These are phyloP conservation scores for Phytophthora melonis DNA, from an alignment of 352 stramenopile species.

Conservation along the genomic window DNA sequence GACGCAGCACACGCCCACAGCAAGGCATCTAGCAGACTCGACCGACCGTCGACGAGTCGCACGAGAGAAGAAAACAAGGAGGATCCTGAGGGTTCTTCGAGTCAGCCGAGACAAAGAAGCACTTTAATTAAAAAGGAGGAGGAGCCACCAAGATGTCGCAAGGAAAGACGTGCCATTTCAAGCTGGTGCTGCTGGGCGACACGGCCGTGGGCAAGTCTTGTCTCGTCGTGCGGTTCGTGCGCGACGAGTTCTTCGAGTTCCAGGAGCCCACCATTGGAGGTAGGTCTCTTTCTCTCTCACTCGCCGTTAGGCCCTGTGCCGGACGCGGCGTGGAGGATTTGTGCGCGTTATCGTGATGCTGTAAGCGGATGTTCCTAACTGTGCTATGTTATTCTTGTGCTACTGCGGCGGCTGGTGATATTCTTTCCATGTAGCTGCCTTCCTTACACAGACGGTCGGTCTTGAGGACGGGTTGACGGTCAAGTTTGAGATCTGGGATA, in stretches of 20 bases:
- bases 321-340: not conserved
- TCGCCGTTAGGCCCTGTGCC: not conserved
- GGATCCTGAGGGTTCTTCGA: slow-evolving; percentile 17
- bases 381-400: not conserved
- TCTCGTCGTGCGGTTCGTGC: slow-evolving; percentile 99
- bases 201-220: slow-evolving; percentile 99
- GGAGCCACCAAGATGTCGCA: slow-evolving; percentile 68
- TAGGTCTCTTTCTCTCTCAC: slow-evolving; percentile 32
- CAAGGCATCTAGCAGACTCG: not conserved
- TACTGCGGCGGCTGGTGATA: slow-evolving; percentile 7
- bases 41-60: slow-evolving; percentile 7
- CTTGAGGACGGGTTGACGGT: slow-evolving; percentile 98
- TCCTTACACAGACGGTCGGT: slow-evolving; percentile 98
- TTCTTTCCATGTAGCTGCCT: slow-evolving; percentile 79
- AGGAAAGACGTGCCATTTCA: slow-evolving; percentile 96
- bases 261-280: slow-evolving; percentile 97
- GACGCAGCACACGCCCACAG: not conserved
- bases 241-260: slow-evolving; percentile 99
- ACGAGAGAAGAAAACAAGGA: slow-evolving; percentile 11
- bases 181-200: slow-evolving; percentile 99
- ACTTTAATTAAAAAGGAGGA: slow-evolving; percentile 17
- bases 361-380: slow-evolving; percentile 1
- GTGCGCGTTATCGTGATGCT: not conserved
- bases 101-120: slow-evolving; percentile 11
- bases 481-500: slow-evolving; percentile 99